Base-by-base conservation (phyloP, 2,329 filamentous ascomycete genomes). In the Herpotrichia juniperi region DNA sequence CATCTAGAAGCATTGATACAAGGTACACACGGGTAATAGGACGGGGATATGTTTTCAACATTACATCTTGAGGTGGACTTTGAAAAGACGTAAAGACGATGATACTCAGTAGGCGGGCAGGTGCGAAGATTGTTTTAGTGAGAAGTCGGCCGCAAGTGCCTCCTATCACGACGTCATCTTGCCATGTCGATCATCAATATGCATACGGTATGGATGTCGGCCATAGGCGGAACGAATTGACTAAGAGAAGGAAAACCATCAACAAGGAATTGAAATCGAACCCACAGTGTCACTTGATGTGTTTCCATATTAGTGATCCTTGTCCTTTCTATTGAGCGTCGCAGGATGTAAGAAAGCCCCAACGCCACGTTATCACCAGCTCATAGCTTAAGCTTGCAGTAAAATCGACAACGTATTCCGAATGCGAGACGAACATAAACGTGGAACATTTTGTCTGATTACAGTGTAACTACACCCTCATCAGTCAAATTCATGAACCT, bases 221-320 rank as follows among this genome's bases (percentile, higher is more conserved):
- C 28, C 28, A 31, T 31, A n/a, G n/a, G 28, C n/a, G n/a, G n/a
- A n/a, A n/a, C n/a, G n/a, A n/a, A 31, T 37, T 35, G 50, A 32
- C 44, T 42, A 48, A 45, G 28, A 46, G 14, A 45, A 46, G 42
- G 22, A 40, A 42, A 32, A n/a, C 42, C 46, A 31, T 28, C 47
- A 21, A 40, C 42, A 26, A 42, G 30, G 44, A 43, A 51, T 25
- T 22, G n/a, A 10, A 25, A 16, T 22, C 48, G 45, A 48, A 26
- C 21, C 37, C 12, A 24, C 3, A 16, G 31, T 52, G 54, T 57
- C 50, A 54, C 51, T 55, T 40, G 47, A 50, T 35, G 30, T 47
- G 42, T 37, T 53, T 49, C 49, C 30, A 56, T 50, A 61, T 59
- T 59, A 46, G 50, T 22, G 37, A 40, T 48, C 42, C 50, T 34